Evolutionary conservation across 2,329 filamentous ascomycete species (phyloP).

Genomic region (Eurotiales sp.): DNA sequence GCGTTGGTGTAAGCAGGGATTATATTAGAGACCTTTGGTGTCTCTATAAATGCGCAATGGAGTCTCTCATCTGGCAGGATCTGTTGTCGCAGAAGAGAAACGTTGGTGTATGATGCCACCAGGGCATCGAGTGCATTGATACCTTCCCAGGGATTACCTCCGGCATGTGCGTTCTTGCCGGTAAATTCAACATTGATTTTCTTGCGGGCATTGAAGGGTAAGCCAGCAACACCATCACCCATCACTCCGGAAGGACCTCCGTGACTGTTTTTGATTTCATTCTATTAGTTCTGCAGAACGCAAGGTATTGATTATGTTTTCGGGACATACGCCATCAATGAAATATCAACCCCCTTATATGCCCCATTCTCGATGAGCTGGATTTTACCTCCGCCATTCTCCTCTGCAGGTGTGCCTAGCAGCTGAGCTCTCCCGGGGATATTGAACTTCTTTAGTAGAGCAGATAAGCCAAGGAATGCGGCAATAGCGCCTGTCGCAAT

Average conservation of each 20-base stretch:
- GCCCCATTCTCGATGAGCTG: constrained; percentile 37
- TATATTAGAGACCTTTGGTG: constrained; percentile 53
- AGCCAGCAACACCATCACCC: constrained; percentile 25
- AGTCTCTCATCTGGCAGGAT: constrained; percentile 51
- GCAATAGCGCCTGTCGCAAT: constrained; percentile 14
- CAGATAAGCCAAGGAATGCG: constrained; percentile 15
- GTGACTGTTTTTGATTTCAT: no score
- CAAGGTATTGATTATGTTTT: no score
- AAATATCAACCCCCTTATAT: constrained; percentile 26
- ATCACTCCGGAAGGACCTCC: constrained; percentile 5
- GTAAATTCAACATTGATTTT: constrained; percentile 36
- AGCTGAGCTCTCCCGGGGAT: constrained; percentile 20
- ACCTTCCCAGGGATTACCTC: constrained; percentile 55
- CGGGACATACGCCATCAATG: constrained; percentile 30
- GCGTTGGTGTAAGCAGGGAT: constrained; percentile 51
- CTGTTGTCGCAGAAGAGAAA: constrained; percentile 56
- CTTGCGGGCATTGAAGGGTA: constrained; percentile 31
- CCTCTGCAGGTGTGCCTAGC: constrained; percentile 27
- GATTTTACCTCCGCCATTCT: constrained; percentile 26
- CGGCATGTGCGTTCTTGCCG: constrained; percentile 56
- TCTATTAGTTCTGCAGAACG: no score
- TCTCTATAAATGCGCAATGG: constrained; percentile 53
- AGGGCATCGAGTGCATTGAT: constrained; percentile 59
- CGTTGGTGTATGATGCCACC: constrained; percentile 42
- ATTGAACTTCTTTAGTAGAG: constrained; percentile 10